Base-by-base conservation (phyloP, 179 eudicot genomes). In the Patellifolia procumbens region DNA sequence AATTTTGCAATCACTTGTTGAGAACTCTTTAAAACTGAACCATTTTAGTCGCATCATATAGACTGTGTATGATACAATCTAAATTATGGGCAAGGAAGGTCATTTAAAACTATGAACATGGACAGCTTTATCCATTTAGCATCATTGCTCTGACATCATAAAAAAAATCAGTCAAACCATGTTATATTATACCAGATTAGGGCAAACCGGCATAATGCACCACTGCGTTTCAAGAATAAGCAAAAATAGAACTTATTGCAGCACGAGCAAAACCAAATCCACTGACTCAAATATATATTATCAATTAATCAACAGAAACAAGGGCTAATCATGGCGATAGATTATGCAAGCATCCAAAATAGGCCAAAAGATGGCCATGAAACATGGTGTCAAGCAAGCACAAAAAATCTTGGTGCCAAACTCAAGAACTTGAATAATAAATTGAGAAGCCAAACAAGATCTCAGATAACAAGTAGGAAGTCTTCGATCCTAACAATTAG, bases 11-110 rank as follows among this genome's bases (percentile, higher is more conserved):
- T 32, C 15, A 51, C 1, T 43, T 42, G 35, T 31, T 2, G 19
- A 66, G 73, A 63, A 59, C 68, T 62, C 37, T 61, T 60, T 68
- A 56, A 52, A 22, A 52, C 55, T 66, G 35, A 49, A 60, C 42
- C 37, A 20, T 56, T 46, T 15, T 10, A 28, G 39, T 22, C 17
- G 19, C 59, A 46, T 45, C 1, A 10, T 71, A 24, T 31, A 16
- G 45, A 60, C 59, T 32, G 13, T 56, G 7, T 19, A 71, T 26
- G 64, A 46, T 64, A 61, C n/a, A 51, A 61, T 59, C 70, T 53
- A 58, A 45, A 32, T 45, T 68, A 39, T n/a, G 35, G 55, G 66
- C 58, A 60, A 63, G 53, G 42, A 28, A 49, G 35, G 29, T 28
- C 26, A 58, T 55, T 6, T n/a, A 65, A 4, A 59, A 5, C 29